Evolutionary conservation across 1,139 yeast species (phyloP).

Genomic region (Kodamaea arcana): DNA sequence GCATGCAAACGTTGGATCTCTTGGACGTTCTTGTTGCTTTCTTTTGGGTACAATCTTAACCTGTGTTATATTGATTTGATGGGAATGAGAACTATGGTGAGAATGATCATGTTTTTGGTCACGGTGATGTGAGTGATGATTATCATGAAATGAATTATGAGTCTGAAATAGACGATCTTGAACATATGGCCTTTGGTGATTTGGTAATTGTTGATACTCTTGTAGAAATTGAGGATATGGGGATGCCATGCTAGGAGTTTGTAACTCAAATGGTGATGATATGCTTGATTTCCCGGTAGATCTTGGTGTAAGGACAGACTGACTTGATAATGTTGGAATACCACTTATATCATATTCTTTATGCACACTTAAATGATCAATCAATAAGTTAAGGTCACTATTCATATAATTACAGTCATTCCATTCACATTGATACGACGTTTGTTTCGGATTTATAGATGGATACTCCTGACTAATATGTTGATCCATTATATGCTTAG

Average conservation of each 20-base stretch:
- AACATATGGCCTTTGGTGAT: too few species aligned
- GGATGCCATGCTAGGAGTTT: slow-evolving; percentile 1
- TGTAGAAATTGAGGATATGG: not conserved
- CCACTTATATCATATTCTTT: slow-evolving; percentile 20
- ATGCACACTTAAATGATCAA: slow-evolving; percentile 57
- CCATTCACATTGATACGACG: slow-evolving; percentile 64
- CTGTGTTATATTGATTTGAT: slow-evolving; percentile 27
- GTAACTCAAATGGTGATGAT: slow-evolving; percentile 12
- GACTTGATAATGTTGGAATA: slow-evolving; percentile 9
- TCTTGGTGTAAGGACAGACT: slow-evolving; percentile 15
- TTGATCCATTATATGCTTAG: slow-evolving; percentile 53
- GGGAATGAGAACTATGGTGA: not conserved
- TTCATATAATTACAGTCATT: slow-evolving; percentile 57
- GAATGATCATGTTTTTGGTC: not conserved
- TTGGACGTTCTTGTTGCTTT: slow-evolving; percentile 6
- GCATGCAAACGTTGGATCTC: slow-evolving; percentile 34
- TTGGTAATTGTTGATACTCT: too few species aligned
- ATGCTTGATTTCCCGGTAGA: slow-evolving; percentile 11
- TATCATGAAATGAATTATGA: not conserved
- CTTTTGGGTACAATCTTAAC: slow-evolving; percentile 32
- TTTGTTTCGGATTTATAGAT: slow-evolving; percentile 11
- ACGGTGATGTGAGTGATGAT: not conserved
- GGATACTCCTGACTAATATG: slow-evolving; percentile 44
- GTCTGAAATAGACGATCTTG: not conserved
- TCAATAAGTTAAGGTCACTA: slow-evolving; percentile 46